Evolutionary conservation across 2,329 filamentous ascomycete genomes (phyloP).

Genomic region (Talaromyces sp.): DNA sequence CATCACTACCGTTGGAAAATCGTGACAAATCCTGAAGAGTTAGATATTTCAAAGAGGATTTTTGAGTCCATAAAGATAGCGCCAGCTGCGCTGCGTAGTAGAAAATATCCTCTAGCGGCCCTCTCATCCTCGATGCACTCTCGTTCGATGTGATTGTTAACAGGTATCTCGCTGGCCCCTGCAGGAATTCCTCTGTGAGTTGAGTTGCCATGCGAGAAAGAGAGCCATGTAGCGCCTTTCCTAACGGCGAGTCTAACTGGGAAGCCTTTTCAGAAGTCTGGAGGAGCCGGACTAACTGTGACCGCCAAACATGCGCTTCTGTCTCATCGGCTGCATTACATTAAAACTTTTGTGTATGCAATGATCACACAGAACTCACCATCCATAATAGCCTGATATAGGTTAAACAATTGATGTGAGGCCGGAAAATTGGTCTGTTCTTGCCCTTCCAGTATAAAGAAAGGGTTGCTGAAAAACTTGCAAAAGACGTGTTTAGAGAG

Average conservation of each 20-base stretch:
- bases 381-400: not conserved
- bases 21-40: not conserved
- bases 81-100: slow-evolving; percentile 12
- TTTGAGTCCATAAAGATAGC: slow-evolving; percentile 16
- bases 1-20: not conserved
- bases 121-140: too few relatives aligned
- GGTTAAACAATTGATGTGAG: not conserved
- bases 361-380: too few relatives aligned
- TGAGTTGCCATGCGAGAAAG: not conserved
- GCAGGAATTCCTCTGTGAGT: not conserved
- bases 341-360: too few relatives aligned
- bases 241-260: too few relatives aligned
- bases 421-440: not conserved
- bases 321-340: slow-evolving; percentile 11
- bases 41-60: slow-evolving; percentile 11
- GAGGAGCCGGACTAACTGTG: slow-evolving; percentile 15
- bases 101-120: not conserved
- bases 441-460: not conserved
- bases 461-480: not conserved
- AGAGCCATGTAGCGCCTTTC: not conserved
- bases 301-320: slow-evolving; percentile 18
- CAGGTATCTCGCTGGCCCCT: not conserved
- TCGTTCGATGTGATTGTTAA: too few relatives aligned
- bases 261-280: not conserved
- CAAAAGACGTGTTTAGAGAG: not conserved